Conservation (phyloP, 768 basidiomycete species). For the Saitozyma podzolica region DNA sequence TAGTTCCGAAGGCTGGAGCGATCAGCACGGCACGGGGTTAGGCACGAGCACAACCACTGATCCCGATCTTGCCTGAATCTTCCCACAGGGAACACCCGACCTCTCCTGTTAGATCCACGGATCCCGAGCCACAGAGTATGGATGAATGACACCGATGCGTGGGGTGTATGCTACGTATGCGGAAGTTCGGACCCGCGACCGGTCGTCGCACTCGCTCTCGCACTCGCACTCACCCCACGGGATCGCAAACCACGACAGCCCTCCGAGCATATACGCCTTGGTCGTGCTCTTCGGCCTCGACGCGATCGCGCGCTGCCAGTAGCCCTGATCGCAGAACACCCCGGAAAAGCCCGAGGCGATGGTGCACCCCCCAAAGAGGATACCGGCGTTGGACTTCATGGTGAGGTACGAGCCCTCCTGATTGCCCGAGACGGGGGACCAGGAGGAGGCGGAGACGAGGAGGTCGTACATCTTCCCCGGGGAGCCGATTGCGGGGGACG, state of each 20-base stretch:
- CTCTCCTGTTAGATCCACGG: no score
- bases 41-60: no score
- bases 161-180: no score
- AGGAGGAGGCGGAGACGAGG: conserved; percentile 56
- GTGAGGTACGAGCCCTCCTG: conserved; percentile 61
- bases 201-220: no score
- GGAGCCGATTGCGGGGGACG: conserved; percentile 55
- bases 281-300: conserved; percentile 53
- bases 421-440: conserved; percentile 60
- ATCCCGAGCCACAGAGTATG: no score
- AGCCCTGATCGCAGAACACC: conserved; percentile 43
- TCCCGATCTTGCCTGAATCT: no score
- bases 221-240: conserved; percentile 51
- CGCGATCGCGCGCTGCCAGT: conserved; percentile 61
- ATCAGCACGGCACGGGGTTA: no score
- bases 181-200: no score
- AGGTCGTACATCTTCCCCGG: conserved; percentile 57
- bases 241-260: conserved; percentile 63
- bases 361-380: neutral
- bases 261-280: conserved; percentile 59
- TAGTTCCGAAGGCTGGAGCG: conserved; percentile 54
- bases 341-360: conserved; percentile 28
- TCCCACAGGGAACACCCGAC: no score
- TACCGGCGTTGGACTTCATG: conserved; percentile 57
- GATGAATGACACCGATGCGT: conserved; percentile 12